Evolutionary conservation across 1,284 basidiomycete species (phyloP).

Genomic region (Afroboletus lepidellus): DNA sequence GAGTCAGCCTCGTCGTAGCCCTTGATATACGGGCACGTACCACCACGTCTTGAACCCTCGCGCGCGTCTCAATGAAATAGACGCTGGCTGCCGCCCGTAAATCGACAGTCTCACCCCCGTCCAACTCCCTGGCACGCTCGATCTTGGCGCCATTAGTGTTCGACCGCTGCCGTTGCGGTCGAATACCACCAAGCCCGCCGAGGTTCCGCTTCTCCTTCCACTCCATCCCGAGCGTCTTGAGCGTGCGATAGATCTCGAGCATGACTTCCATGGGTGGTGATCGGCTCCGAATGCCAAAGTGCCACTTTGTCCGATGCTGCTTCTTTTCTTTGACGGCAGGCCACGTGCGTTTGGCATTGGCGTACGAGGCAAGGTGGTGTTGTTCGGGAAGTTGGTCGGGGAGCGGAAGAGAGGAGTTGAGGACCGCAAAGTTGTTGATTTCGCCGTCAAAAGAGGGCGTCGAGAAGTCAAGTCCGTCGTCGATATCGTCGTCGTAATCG

Average conservation of each 20-base stretch:
- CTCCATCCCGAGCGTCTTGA: conserved; percentile 94
- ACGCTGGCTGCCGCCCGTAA: conserved; percentile 69
- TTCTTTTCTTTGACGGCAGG: conserved; percentile 54
- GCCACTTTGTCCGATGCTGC: conserved; percentile 84
- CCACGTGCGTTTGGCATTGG: conserved; percentile 56
- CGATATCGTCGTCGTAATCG: conserved; percentile 55
- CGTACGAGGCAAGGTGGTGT: conserved; percentile 61
- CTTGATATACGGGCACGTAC: conserved; percentile 47
- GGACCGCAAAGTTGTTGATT: conserved; percentile 74
- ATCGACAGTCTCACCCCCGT: conserved; percentile 64
- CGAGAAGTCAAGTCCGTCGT: conserved; percentile 65
- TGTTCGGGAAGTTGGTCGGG: conserved; percentile 45
- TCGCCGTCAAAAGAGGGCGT: conserved; percentile 42
- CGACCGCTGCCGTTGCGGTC: conserved; percentile 23
- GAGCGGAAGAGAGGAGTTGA: conserved; percentile 74
- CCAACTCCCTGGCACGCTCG: conserved; percentile 61
- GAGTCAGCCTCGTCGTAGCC: background rate
- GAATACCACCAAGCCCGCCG: conserved; percentile 59
- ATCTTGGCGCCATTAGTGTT: conserved; percentile 43
- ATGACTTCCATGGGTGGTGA: conserved; percentile 99
- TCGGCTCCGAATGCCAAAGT: conserved; percentile 94
- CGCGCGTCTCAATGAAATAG: conserved; percentile 94
- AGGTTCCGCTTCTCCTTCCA: conserved; percentile 85
- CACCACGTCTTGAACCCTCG: conserved; percentile 86
- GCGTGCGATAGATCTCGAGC: conserved; percentile 95